Evolutionary conservation across 2,329 filamentous ascomycete species (phyloP).

Genomic region (Ilyonectria destructans): DNA sequence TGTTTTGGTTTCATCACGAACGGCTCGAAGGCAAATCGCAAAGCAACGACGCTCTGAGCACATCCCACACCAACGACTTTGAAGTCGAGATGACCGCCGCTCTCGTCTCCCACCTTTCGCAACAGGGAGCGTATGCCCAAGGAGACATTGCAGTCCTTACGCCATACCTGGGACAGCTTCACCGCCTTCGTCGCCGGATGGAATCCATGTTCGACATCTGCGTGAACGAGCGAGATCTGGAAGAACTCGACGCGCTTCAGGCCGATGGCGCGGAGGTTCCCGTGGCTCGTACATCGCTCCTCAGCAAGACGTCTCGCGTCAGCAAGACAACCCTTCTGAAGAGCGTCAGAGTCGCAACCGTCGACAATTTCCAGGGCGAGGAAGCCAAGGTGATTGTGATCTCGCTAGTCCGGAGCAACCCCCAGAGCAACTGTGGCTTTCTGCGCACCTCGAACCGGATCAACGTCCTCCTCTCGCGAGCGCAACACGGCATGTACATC

Average conservation of each 20-base stretch:
- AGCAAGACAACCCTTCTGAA: conserved; percentile 59
- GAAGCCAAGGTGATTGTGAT: conserved; percentile 81
- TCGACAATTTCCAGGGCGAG: conserved; percentile 86
- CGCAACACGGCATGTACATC: conserved; percentile 27
- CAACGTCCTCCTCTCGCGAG: conserved; percentile 23
- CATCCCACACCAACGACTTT: conserved; percentile 69
- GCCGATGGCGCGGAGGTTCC: neutral
- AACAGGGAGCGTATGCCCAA: conserved; percentile 73
- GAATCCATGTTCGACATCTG: conserved; percentile 73
- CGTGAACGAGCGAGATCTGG: conserved; percentile 74
- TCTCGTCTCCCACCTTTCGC: conserved; percentile 76
- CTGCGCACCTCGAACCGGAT: conserved; percentile 77
- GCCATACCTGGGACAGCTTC: conserved; percentile 73
- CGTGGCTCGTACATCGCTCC: neutral
- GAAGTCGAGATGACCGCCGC: conserved; percentile 77
- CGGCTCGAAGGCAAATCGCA: conserved; percentile 59
- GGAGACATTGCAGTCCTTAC: conserved; percentile 81
- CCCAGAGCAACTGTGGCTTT: conserved; percentile 73
- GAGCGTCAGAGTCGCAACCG: conserved; percentile 72
- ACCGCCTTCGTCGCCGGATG: conserved; percentile 62
- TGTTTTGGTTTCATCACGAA: conserved; percentile 77
- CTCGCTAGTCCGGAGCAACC: conserved; percentile 81
- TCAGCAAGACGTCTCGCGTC: conserved; percentile 41
- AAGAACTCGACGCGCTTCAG: conserved; percentile 59
- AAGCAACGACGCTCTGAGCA: conserved; percentile 54